phyloP scores from a whole-genome alignment of 140 eudicot genomes.

The Ambrosia hybrid region DNA sequence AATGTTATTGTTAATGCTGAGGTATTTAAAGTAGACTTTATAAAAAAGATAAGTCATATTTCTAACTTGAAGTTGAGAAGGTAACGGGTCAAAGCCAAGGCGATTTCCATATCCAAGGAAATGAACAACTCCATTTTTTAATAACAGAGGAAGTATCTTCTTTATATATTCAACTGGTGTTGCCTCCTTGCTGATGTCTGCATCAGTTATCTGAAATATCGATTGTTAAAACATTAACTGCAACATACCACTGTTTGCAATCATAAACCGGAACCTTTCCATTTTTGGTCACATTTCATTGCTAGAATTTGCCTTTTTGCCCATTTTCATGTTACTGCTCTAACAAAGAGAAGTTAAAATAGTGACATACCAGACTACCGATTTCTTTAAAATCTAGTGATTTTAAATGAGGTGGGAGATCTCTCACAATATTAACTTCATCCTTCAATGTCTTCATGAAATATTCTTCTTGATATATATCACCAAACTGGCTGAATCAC shows the following conservation, averaged over 20 bases:
- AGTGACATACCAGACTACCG: conserved; percentile 72
- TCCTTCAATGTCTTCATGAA: conserved; percentile 59
- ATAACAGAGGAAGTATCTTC: conserved; percentile 65
- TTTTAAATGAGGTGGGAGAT: conserved; percentile 63
- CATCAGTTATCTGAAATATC: conserved; percentile 77
- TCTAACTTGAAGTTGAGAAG: conserved; percentile 77
- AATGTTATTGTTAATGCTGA: too few relatives aligned
- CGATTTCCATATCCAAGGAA: conserved; percentile 95
- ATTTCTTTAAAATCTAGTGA: conserved; percentile 70
- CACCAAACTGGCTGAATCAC: conserved; percentile 89
- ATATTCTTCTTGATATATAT: conserved; percentile 86
- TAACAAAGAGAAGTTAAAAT: not conserved
- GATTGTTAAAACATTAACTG: conserved; percentile 8
- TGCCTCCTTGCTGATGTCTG: conserved; percentile 88
- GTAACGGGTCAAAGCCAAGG: conserved; percentile 87
- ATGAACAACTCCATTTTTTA: conserved; percentile 72
- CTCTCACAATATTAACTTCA: conserved; percentile 68
- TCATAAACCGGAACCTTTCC: too few relatives aligned
- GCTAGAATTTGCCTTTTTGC: too few relatives aligned
- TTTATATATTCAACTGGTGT: conserved; percentile 54
- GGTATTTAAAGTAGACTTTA: not conserved
- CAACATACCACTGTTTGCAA: too few relatives aligned
- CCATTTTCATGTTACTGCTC: too few relatives aligned
- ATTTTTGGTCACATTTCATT: too few relatives aligned
- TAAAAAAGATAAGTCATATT: not conserved